Conservation (phyloP, 2,329 filamentous ascomycete genomes). For the Exophiala sp. region DNA sequence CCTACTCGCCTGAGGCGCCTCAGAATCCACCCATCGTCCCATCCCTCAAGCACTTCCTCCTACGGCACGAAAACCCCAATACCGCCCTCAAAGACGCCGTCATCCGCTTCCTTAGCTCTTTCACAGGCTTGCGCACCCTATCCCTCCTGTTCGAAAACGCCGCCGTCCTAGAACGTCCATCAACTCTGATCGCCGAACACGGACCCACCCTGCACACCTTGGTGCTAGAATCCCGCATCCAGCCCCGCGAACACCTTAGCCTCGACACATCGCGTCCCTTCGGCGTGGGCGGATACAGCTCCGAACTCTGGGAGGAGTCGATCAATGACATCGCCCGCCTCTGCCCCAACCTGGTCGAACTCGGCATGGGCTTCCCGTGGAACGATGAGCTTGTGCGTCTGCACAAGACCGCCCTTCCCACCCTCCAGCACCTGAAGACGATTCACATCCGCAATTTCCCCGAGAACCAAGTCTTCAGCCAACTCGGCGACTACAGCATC, state of each 20-base stretch:
- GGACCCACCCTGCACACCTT: constrained; percentile 25
- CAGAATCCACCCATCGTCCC: constrained; percentile 15
- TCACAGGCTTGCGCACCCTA: constrained; percentile 25
- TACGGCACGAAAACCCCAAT: constrained; percentile 25
- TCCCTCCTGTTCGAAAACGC: constrained; percentile 29
- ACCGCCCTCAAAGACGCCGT: constrained; percentile 23
- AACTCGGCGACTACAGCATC: constrained; percentile 29
- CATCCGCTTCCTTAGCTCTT: constrained; percentile 25
- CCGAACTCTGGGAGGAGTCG: constrained; percentile 28
- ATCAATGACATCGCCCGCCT: constrained; percentile 27
- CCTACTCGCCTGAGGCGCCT: constrained; percentile 17
- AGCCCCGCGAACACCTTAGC: constrained; percentile 26
- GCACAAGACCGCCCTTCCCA: constrained; percentile 24
- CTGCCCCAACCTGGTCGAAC: constrained; percentile 25
- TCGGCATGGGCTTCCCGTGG: constrained; percentile 30
- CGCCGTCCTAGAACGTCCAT: constrained; percentile 21
- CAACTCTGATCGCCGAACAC: constrained; percentile 24
- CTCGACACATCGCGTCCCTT: constrained; percentile 29
- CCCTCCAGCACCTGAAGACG: constrained; percentile 22
- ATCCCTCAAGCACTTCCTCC: constrained; percentile 23
- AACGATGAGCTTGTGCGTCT: constrained; percentile 28
- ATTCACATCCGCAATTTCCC: constrained; percentile 31
- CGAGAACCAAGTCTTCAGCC: constrained; percentile 23
- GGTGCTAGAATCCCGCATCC: constrained; percentile 28
- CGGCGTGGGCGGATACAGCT: constrained; percentile 26